These are phyloP conservation scores for Kurtzmaniella quercitrusa DNA, from an alignment of 1,139 yeast genomes.

Conservation along the genomic window DNA sequence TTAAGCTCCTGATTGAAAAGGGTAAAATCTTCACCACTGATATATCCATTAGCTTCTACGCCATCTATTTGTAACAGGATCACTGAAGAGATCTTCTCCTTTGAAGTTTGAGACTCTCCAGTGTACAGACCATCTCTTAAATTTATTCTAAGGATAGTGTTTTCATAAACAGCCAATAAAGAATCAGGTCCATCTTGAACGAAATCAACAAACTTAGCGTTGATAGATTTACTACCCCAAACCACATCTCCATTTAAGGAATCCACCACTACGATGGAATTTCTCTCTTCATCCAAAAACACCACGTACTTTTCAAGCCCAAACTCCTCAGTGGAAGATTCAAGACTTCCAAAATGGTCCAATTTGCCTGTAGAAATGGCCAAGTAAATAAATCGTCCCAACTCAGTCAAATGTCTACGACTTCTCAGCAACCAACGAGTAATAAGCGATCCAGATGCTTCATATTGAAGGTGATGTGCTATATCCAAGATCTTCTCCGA, in stretches of 20 bases:
- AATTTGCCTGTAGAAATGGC: conserved; percentile 3
- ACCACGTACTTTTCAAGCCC: conserved; percentile 35
- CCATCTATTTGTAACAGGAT: background rate
- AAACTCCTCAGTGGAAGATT: conserved; percentile 15
- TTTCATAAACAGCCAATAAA: conserved; percentile 19
- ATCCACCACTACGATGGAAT: conserved; percentile 26
- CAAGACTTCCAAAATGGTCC: background rate
- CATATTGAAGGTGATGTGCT: conserved; percentile 29
- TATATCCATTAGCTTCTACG: background rate
- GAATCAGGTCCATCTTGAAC: conserved; percentile 14
- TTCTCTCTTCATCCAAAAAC: conserved; percentile 19
- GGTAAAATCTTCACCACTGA: background rate
- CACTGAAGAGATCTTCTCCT: background rate
- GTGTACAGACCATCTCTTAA: conserved; percentile 22
- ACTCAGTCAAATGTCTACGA: conserved; percentile 31
- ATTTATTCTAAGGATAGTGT: conserved; percentile 16
- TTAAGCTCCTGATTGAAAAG: background rate
- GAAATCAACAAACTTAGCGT: conserved; percentile 14
- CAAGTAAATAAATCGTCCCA: conserved; percentile 22
- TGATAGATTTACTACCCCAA: conserved; percentile 20
- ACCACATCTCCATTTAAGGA: conserved; percentile 23
- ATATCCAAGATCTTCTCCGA: conserved; percentile 24
- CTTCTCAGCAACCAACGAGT: conserved; percentile 28
- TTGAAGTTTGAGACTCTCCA: background rate
- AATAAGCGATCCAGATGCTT: conserved; percentile 16